Evolutionary conservation across 148 eudicot genomes (phyloP), one percentile per base, ranked within the genome.

Genomic region (Diospyros lotus): DNA sequence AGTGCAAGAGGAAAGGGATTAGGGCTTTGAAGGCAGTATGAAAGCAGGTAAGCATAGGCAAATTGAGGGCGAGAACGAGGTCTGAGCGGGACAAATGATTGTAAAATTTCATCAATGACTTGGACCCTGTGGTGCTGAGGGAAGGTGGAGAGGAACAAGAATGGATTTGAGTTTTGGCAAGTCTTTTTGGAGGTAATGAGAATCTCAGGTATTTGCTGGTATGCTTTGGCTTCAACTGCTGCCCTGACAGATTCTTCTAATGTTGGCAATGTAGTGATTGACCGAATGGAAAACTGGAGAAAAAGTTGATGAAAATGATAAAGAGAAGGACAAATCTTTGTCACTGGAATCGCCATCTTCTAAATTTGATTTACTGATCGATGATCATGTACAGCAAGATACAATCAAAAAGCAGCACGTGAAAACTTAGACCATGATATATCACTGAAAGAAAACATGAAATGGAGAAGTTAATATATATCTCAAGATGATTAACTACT

Each of bases 51-150:
- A 46, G 91, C 86, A 80, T 87, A 91, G 1, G 88, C 85, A 60
- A 68, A 39, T 43, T 80, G 82, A 42, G 86, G 84, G 53, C 70
- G 85, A 45, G 77, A 68, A 76, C 85, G 91, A 28, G 97, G 98
- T 75, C 87, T 87, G 15, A 85, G 18, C 10, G 82, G 68, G 43
- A 86, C 77, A 45, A 91, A 87, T 43, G 92, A 88, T 55, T 87
- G 95, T 75, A 94, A 73, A 62, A 94, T 90, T 75, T 87, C 93
- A 78, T 90, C 95, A 65, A 94, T 73, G 1, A 83, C 68, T 77
- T 77, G 79, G 66, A 76, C 73, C 83, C 89, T 82, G 56, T 44
- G 64, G 68, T 54, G 73, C 51, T 69, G 66, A 0, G 81, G 61
- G 55, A 84, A 79, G 64, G 79, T 60, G 5, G 93, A 86, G 53